Conservation (phyloP, 768 basidiomycete genomes). For the Russula sp. region DNA sequence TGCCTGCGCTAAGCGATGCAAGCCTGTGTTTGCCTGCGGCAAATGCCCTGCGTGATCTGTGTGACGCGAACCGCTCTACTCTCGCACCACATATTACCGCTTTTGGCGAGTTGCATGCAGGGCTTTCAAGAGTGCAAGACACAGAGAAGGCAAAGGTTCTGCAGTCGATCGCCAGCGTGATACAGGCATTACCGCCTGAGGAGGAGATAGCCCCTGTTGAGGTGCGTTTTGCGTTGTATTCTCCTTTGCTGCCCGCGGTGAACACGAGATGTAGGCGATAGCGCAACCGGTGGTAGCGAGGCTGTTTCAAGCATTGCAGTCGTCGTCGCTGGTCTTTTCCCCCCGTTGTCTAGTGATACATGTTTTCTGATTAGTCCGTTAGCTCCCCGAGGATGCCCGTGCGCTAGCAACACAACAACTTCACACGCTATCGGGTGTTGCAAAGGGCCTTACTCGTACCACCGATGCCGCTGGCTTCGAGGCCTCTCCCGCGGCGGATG, state of each 20-base stretch:
- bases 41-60: slow-evolving; percentile 77
- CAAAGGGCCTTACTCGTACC: slow-evolving; percentile 79
- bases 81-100: slow-evolving; percentile 80
- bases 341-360: background rate
- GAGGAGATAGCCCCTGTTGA: slow-evolving; percentile 78
- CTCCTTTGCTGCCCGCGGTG: background rate
- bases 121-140: slow-evolving; percentile 73
- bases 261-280: slow-evolving; percentile 51
- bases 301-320: slow-evolving; percentile 59
- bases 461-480: slow-evolving; percentile 65
- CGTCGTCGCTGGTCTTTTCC: slow-evolving; percentile 49
- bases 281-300: slow-evolving; percentile 71
- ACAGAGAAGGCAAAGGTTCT: slow-evolving; percentile 87
- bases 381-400: slow-evolving; percentile 76
- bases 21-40: slow-evolving; percentile 69
- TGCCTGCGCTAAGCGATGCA: slow-evolving; percentile 64
- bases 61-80: slow-evolving; percentile 84
- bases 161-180: slow-evolving; percentile 89
- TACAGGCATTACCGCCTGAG: slow-evolving; percentile 79
- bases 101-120: slow-evolving; percentile 80
- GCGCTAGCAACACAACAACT: slow-evolving; percentile 65
- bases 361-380: background rate
- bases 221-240: slow-evolving; percentile 39
- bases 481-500: slow-evolving; percentile 50
- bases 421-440: slow-evolving; percentile 78